These are phyloP conservation scores for Ophiosphaerella korrae DNA, from an alignment of 2,329 filamentous ascomycete genomes.

Conservation along the genomic window DNA sequence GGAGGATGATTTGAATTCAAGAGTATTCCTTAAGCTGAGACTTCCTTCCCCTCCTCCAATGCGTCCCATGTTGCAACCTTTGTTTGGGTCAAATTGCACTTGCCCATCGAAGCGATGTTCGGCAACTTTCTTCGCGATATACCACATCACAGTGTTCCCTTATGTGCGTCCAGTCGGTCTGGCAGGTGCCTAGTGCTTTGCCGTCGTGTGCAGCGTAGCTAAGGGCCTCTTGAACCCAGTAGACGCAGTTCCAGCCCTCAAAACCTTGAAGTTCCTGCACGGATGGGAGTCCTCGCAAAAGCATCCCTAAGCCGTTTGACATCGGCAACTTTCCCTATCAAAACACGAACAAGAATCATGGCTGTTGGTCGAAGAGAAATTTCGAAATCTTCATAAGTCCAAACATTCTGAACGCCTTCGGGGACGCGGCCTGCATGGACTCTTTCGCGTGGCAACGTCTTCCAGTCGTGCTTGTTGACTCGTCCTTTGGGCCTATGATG, in stretches of 20 bases:
- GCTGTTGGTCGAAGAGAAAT: slow-evolving; percentile 16
- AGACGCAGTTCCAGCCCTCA: slow-evolving; percentile 43
- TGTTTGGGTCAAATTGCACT: slow-evolving; percentile 19
- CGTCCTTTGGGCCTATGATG: slow-evolving; percentile 34
- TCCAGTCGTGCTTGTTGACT: slow-evolving; percentile 29
- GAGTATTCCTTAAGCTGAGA: too few relatives aligned
- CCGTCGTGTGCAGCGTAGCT: too few relatives aligned
- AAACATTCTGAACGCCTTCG: slow-evolving; percentile 4
- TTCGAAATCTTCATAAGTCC: slow-evolving; percentile 34
- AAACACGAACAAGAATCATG: slow-evolving; percentile 46
- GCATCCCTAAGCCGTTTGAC: slow-evolving; percentile 37
- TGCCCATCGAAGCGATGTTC: too few relatives aligned
- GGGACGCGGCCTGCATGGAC: too few relatives aligned
- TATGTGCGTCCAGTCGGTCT: too few relatives aligned
- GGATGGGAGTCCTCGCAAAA: slow-evolving; percentile 42
- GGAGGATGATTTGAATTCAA: too few relatives aligned
- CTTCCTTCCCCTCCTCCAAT: slow-evolving; percentile 27
- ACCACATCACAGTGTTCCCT: too few relatives aligned
- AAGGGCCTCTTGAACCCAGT: background rate
- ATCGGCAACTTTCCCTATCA: slow-evolving; percentile 50
- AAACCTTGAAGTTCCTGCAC: slow-evolving; percentile 45
- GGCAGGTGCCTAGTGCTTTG: too few relatives aligned
- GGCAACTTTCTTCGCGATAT: too few relatives aligned
- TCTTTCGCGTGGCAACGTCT: slow-evolving; percentile 45
- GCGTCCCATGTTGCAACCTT: slow-evolving; percentile 36